Conservation (phyloP, 345 rosid species). For the Linum lewisii region DNA sequence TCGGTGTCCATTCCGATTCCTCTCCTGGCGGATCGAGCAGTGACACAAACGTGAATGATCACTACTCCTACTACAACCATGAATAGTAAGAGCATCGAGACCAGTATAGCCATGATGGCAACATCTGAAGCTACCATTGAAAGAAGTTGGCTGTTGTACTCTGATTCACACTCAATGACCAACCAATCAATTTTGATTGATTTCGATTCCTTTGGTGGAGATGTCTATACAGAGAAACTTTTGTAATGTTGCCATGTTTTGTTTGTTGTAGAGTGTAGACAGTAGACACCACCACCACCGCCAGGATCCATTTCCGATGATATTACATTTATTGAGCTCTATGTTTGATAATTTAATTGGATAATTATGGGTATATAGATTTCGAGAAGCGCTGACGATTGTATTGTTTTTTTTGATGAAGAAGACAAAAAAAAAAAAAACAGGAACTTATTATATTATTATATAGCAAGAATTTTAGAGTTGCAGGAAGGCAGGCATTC, state of each 20-base stretch:
- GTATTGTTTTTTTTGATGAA: no score
- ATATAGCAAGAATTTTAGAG: no score
- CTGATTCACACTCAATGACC: no score
- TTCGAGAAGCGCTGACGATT: no score
- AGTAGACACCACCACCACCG: no score
- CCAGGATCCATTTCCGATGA: not conserved
- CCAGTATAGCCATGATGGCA: slow-evolving; percentile 23
- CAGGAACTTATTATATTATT: no score
- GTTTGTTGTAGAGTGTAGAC: no score
- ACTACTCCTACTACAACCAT: slow-evolving; percentile 31
- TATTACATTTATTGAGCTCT: not conserved
- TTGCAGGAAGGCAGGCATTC: no score
- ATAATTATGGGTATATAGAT: no score
- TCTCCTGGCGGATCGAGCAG: slow-evolving; percentile 27
- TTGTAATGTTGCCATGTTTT: no score
- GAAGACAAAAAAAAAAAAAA: no score
- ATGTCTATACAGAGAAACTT: not conserved
- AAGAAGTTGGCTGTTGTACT: not conserved
- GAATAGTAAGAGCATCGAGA: slow-evolving; percentile 29
- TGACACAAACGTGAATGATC: slow-evolving; percentile 32
- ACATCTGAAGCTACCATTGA: slow-evolving; percentile 9
- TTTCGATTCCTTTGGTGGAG: not conserved
- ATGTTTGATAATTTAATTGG: not conserved
- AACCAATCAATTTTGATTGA: not conserved
- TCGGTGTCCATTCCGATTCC: slow-evolving; percentile 1